Conservation (phyloP, 2,329 filamentous ascomycete species). For the Zasmidium angulare region DNA sequence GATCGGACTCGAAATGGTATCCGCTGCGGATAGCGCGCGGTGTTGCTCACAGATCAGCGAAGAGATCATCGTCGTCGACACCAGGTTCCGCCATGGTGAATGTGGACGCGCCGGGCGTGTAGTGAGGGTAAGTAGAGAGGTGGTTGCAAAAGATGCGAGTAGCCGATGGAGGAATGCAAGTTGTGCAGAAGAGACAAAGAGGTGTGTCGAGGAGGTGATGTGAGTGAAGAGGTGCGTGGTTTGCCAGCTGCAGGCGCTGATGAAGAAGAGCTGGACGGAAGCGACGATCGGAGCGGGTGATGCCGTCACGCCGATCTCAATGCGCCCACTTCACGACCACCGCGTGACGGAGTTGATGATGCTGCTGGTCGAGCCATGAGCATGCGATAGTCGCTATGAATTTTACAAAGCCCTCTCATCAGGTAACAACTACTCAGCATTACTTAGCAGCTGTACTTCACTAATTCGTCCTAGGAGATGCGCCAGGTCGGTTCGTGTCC, state of each 20-base stretch:
- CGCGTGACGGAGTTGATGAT: background rate
- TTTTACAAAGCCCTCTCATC: conserved; percentile 44
- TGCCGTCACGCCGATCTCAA: background rate
- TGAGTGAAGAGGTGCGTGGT: background rate
- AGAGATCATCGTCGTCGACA: conserved; percentile 82
- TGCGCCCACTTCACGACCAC: background rate
- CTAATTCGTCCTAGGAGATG: conserved; percentile 73
- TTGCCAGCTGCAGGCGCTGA: background rate
- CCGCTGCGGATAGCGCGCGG: background rate
- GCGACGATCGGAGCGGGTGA: background rate
- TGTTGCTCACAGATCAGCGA: conserved; percentile 81
- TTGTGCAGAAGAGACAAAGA: background rate
- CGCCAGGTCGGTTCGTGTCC: conserved; percentile 90
- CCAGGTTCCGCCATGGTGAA: conserved; percentile 76
- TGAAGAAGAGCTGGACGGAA: background rate
- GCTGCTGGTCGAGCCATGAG: background rate
- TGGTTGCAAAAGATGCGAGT: background rate
- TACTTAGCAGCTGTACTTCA: background rate
- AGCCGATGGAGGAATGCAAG: background rate
- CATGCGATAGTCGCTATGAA: conserved; percentile 36
- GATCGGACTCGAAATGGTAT: background rate
- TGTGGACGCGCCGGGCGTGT: conserved; percentile 5
- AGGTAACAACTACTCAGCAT: conserved; percentile 31
- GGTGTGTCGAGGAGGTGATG: background rate
- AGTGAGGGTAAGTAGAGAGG: background rate